Percentiles rank a stretch among this genome's conserved stretches.
phyloP scores from a whole-genome alignment of 441 rosid genomes.

The Pelargonium cotyledonis region DNA sequence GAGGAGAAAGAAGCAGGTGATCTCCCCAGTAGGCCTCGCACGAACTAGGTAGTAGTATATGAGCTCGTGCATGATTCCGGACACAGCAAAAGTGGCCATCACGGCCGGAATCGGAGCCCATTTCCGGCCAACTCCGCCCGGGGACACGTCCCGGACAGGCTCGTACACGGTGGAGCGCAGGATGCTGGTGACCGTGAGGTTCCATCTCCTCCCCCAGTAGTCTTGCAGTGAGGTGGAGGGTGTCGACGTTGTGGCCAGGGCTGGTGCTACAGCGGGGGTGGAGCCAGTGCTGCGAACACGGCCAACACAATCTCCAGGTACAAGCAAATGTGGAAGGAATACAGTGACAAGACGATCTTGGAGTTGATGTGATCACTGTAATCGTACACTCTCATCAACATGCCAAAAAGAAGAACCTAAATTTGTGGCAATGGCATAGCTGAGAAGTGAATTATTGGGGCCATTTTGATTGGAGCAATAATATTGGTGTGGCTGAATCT shows the following conservation, averaged over 20 bases:
- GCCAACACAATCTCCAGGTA: conserved; percentile 15
- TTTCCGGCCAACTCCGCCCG: conserved; percentile 13
- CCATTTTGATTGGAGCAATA: neutral
- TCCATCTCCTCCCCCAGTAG: conserved; percentile 87
- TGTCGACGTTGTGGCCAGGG: too few relatives aligned
- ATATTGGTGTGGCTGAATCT: conserved; percentile 1
- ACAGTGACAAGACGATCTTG: conserved; percentile 6
- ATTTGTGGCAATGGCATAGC: conserved; percentile 20
- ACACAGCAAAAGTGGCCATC: conserved; percentile 33
- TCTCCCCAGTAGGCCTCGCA: conserved; percentile 53
- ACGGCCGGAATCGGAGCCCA: conserved; percentile 23
- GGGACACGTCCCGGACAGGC: conserved; percentile 28
- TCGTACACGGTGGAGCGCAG: conserved; percentile 50
- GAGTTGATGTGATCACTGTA: conserved; percentile 11
- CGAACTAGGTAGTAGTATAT: conserved; percentile 33
- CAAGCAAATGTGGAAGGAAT: conserved; percentile 6
- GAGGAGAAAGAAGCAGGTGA: conserved; percentile 43
- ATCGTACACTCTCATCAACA: neutral
- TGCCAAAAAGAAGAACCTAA: conserved; percentile 24
- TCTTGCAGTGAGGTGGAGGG: conserved; percentile 37
- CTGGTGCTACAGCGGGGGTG: too few relatives aligned
- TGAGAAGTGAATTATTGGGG: neutral
- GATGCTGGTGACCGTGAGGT: conserved; percentile 46
- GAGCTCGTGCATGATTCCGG: conserved; percentile 53
- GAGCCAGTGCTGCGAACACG: conserved; percentile 1